Evolutionary conservation across 768 basidiomycete genomes (phyloP), one percentile per base, ranked within the genome.

Genomic region (Boletus sensibilis): DNA sequence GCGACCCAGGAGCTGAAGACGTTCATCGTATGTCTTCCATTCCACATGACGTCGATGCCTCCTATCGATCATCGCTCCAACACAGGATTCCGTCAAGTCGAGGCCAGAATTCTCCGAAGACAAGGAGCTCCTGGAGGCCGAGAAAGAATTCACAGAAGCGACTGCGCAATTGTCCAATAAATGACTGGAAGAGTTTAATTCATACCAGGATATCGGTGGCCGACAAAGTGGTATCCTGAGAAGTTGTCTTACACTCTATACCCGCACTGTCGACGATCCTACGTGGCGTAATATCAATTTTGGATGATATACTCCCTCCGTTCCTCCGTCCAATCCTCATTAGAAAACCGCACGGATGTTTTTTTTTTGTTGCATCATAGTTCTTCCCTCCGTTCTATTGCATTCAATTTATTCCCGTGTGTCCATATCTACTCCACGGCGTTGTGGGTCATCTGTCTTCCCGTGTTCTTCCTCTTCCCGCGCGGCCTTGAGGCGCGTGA

Each of bases 1-100:
- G 85, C 83, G 33, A 76, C 77, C 31, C 83, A 75, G 53, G 88
- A 89, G 53, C 77, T 94, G 56, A 75, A 78, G 60, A 79, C 82
- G 55, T 72, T 92, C 44, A 69, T 92, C 51, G 92, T 94, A 69
- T 59, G 90, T 83, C 53, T 61, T 59, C 61, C 66, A 59, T 61
- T 59, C 55, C 33, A 4, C 57, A 43, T 66, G 59, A 59, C 62
- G 48, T 62, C 54, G 42, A 52, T n/a, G 31, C 20, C 61, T 54
- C 57, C 50, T 59, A 54, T 52, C 51, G 49, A 55, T 50, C 50
- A 29, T n/a, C n/a, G n/a, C n/a, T n/a, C n/a, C 10, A n/a, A 31
- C 55, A 52, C 64, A 75, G 72, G 58, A 69, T 56, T 58, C 65
- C 50, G 65, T 63, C 49, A 67, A 62, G 63, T 55, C 63, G 21